phyloP scores from a whole-genome alignment of 495 filamentous ascomycete species.

The Neurospora discreta region DNA sequence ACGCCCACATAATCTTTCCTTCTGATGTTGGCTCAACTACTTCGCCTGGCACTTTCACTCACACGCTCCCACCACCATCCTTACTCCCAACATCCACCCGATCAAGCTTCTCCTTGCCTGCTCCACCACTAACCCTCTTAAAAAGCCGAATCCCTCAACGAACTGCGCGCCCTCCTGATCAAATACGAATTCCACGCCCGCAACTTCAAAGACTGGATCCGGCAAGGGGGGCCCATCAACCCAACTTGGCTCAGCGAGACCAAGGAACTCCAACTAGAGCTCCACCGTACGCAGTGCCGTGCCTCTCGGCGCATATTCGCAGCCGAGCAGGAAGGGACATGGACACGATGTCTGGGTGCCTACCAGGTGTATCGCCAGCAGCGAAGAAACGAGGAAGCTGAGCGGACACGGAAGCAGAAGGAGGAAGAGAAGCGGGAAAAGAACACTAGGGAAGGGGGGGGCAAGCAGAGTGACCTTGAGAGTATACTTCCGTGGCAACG shows the following conservation, averaged over 20 bases:
- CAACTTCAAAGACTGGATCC: constrained; percentile 34
- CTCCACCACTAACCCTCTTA: constrained; percentile 7
- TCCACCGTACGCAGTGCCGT: constrained; percentile 38
- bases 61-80: neutral
- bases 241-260: constrained; percentile 35
- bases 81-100: neutral
- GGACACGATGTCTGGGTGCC: constrained; percentile 32
- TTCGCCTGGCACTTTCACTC: neutral
- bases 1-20: neutral
- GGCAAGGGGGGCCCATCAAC: constrained; percentile 33
- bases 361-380: constrained; percentile 32
- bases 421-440: constrained; percentile 1
- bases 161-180: constrained; percentile 26
- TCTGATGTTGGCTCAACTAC: neutral
- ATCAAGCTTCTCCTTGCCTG: constrained; percentile 2
- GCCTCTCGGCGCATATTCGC: constrained; percentile 34
- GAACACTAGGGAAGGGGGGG: neutral
- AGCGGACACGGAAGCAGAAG: constrained; percentile 4
- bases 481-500: constrained; percentile 9
- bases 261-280: constrained; percentile 21
- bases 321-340: constrained; percentile 18
- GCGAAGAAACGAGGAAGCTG: constrained; percentile 11
- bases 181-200: constrained; percentile 29
- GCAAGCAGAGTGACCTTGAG: neutral
- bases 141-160: constrained; percentile 30